Conservation (phyloP, 1,284 basidiomycete genomes). For the Entoloma clypeatum region DNA sequence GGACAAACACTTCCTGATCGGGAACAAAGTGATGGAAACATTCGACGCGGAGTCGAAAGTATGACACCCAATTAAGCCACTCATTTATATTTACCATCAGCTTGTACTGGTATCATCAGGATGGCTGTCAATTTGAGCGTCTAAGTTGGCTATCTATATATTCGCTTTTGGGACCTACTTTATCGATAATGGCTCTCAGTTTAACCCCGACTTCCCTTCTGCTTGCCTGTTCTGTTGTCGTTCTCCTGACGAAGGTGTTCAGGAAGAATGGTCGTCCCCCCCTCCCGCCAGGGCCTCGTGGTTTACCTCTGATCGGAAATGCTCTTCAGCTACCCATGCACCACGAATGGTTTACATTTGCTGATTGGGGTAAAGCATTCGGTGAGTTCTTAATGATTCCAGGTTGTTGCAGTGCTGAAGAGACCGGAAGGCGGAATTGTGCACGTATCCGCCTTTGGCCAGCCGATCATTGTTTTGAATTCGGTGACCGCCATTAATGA, state of each 20-base stretch:
- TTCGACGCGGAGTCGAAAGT: too few species aligned
- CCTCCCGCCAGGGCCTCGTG: constrained; percentile 46
- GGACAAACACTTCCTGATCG: too few species aligned
- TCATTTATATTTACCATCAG: too few species aligned
- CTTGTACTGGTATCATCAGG: too few species aligned
- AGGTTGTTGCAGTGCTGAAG: not conserved
- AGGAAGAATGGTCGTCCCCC: constrained; percentile 3
- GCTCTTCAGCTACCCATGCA: constrained; percentile 47
- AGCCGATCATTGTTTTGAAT: constrained; percentile 32
- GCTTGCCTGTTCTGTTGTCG: not conserved
- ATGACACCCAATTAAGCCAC: too few species aligned
- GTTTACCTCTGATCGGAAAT: constrained; percentile 47
- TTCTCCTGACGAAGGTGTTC: not conserved
- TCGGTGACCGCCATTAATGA: constrained; percentile 27
- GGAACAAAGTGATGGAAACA: too few species aligned
- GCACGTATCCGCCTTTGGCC: constrained; percentile 24
- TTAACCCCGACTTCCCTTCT: not conserved
- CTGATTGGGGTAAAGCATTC: constrained; percentile 46
- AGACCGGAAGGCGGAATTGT: constrained; percentile 14
- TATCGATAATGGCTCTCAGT: not conserved
- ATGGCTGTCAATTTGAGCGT: too few species aligned
- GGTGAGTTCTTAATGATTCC: constrained; percentile 26
- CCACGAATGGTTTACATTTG: constrained; percentile 50
- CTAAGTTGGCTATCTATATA: not conserved
- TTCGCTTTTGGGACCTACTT: too few species aligned